phyloP scores from a whole-genome alignment of 2,329 filamentous ascomycete genomes.

The Hymenoscyphus salicellus region DNA sequence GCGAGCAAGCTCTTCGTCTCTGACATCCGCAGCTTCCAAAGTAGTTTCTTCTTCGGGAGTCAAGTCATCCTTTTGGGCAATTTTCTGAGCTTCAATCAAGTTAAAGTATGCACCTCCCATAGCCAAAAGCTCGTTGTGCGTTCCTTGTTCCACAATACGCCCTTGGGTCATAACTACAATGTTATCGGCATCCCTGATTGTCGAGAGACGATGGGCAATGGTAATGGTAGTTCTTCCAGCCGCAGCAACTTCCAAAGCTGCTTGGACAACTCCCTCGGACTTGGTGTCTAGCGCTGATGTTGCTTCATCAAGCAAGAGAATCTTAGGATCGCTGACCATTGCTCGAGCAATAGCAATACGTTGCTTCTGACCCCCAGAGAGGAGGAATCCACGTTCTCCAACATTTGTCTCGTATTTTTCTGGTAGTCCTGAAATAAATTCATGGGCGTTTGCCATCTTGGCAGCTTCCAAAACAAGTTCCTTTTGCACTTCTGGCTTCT shows the following conservation, averaged over 20 bases:
- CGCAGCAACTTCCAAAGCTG: constrained; percentile 81
- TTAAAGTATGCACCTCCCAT: constrained; percentile 72
- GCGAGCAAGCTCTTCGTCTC: constrained; percentile 50
- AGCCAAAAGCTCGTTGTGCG: constrained; percentile 74
- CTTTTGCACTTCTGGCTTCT: constrained; percentile 63
- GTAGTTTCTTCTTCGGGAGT: constrained; percentile 50
- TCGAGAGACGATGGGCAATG: constrained; percentile 92
- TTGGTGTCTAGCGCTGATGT: constrained; percentile 92
- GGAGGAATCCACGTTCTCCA: constrained; percentile 87
- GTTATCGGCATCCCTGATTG: constrained; percentile 90
- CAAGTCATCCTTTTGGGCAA: constrained; percentile 59
- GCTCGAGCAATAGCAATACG: constrained; percentile 92
- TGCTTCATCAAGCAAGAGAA: constrained; percentile 90
- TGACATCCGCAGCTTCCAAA: constrained; percentile 49
- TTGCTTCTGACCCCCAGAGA: constrained; percentile 95
- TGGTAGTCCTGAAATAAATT: constrained; percentile 78
- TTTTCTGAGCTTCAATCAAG: constrained; percentile 84
- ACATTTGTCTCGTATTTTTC: constrained; percentile 92
- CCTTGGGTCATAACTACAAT: constrained; percentile 91
- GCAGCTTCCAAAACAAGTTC: constrained; percentile 77
- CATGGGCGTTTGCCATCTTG: constrained; percentile 88
- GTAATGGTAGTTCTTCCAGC: constrained; percentile 90
- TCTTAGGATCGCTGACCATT: constrained; percentile 85
- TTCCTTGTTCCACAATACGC: constrained; percentile 87
- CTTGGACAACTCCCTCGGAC: constrained; percentile 90